Conservation (phyloP, 306 rosid genomes). For the Neltuma alba region DNA sequence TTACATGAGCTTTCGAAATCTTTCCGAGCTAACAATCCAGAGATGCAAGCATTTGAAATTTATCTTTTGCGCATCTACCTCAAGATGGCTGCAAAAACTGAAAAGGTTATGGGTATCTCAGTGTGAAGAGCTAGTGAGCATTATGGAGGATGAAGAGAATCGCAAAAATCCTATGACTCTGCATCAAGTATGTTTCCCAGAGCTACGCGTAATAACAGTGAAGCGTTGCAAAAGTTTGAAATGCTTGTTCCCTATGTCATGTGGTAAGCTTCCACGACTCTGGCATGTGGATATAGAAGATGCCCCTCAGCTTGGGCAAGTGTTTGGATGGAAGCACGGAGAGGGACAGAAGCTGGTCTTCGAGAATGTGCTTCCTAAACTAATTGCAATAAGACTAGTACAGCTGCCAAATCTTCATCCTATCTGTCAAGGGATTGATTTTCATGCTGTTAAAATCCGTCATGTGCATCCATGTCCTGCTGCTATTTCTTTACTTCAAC, state of each 20-base stretch:
- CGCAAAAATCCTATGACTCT: neutral
- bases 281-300: conserved; percentile 5
- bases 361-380: neutral
- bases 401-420: neutral
- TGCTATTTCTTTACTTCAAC: no score
- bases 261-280: conserved; percentile 4
- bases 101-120: neutral
- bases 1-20: neutral
- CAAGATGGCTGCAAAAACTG: neutral
- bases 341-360: no score
- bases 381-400: neutral
- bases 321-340: no score
- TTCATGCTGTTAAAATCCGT: neutral
- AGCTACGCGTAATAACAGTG: neutral
- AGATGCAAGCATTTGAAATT: conserved; percentile 13
- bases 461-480: conserved; percentile 19
- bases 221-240: conserved; percentile 4
- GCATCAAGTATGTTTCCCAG: neutral
- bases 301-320: neutral
- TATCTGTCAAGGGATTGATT: neutral
- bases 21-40: neutral
- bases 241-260: neutral
- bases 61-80: neutral
- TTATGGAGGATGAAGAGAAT: neutral
- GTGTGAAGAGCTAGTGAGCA: conserved; percentile 12